Evolutionary conservation across 257 asterid species (phyloP).

Genomic region (Lycium barbarum): DNA sequence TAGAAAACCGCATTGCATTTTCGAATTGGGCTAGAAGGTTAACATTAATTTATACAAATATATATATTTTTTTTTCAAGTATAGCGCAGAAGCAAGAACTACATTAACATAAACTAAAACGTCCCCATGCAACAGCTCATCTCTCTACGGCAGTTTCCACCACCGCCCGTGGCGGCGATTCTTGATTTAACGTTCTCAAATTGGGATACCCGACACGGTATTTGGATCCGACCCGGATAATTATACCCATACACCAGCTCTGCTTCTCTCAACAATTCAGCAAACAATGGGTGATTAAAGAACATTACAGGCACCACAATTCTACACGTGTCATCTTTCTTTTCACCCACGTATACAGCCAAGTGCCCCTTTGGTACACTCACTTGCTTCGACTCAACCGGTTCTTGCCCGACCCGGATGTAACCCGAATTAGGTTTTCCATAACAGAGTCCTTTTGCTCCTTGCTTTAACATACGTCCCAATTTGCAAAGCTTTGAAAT

Average conservation of each 20-base stretch:
- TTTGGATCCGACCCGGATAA: conserved; percentile 71
- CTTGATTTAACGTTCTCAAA: conserved; percentile 60
- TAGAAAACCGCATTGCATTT: neutral
- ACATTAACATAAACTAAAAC: conserved; percentile 23
- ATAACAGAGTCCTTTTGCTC: conserved; percentile 36
- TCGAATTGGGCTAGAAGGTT: neutral
- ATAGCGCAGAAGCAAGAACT: too few relatives aligned
- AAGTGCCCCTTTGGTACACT: conserved; percentile 63
- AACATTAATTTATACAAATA: neutral
- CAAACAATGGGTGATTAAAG: conserved; percentile 71
- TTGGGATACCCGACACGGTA: conserved; percentile 66
- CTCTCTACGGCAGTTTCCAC: conserved; percentile 39
- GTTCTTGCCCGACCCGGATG: conserved; percentile 46
- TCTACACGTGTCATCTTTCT: conserved; percentile 55
- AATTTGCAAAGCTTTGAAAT: conserved; percentile 48
- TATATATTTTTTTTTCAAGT: neutral
- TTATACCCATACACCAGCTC: conserved; percentile 65
- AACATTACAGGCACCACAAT: conserved; percentile 71
- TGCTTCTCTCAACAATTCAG: conserved; percentile 57
- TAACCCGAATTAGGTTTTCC: conserved; percentile 40
- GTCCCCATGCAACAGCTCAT: conserved; percentile 7
- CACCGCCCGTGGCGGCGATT: conserved; percentile 56
- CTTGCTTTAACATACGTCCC: conserved; percentile 38
- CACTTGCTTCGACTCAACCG: conserved; percentile 8
- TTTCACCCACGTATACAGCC: conserved; percentile 71